These are phyloP conservation scores for Mycogone perniciosa DNA, from an alignment of 2,329 filamentous ascomycete genomes.

Conservation along the genomic window DNA sequence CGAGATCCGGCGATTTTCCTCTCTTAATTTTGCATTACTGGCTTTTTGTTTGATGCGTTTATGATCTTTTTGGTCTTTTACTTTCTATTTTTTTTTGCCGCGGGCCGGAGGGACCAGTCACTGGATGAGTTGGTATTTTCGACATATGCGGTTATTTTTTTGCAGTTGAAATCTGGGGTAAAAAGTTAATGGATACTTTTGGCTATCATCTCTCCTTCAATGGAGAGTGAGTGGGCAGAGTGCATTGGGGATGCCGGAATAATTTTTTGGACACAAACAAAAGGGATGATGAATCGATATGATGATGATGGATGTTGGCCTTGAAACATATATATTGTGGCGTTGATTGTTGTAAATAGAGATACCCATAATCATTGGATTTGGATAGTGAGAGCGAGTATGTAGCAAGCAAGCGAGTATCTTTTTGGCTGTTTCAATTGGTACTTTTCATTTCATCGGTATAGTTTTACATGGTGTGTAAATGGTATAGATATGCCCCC, in stretches of 20 bases:
- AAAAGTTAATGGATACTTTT: conserved; percentile 5
- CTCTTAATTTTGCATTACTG: background rate
- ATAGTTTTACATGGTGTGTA: background rate
- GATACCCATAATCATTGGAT: conserved; percentile 24
- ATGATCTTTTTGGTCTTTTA: background rate
- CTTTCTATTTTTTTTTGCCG: conserved; percentile 13
- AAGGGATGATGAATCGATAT: conserved; percentile 1
- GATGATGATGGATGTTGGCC: conserved; percentile 12
- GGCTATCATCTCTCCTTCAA: too few relatives aligned
- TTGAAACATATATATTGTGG: background rate
- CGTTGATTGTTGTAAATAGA: conserved; percentile 23
- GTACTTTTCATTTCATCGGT: background rate
- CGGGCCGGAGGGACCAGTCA: conserved; percentile 23
- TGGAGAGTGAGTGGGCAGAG: too few relatives aligned
- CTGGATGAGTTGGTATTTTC: conserved; percentile 24
- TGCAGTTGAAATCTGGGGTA: background rate
- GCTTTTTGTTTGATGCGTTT: background rate
- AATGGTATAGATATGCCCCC: background rate
- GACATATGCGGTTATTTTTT: conserved; percentile 6
- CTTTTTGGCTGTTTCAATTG: conserved; percentile 19
- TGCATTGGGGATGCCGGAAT: too few relatives aligned
- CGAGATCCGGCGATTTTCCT: background rate
- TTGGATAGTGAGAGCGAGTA: conserved; percentile 21
- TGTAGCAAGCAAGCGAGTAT: conserved; percentile 19
- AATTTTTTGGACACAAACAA: background rate